phyloP scores from a whole-genome alignment of 192 early-diverging fungal species.

The Rhizoclosmatium globosum region DNA sequence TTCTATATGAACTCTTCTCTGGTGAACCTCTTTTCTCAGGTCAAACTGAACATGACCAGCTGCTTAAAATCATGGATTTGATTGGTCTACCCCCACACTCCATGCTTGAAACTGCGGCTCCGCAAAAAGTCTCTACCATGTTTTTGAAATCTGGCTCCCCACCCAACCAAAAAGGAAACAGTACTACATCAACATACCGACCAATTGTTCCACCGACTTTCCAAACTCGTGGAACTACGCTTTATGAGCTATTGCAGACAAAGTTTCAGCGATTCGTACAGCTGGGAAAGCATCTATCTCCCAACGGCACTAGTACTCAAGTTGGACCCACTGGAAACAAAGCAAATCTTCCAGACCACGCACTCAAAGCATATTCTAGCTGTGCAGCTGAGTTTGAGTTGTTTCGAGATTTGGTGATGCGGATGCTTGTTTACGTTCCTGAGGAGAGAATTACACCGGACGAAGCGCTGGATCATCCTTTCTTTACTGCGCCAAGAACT shows the following conservation, averaged over 20 bases:
- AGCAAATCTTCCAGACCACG: neutral
- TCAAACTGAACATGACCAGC: constrained; percentile 53
- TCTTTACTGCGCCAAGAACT: constrained; percentile 58
- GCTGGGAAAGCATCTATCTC: neutral
- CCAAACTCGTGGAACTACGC: neutral
- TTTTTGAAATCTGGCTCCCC: neutral
- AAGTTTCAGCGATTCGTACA: constrained; percentile 21
- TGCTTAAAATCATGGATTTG: constrained; percentile 41
- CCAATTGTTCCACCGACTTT: neutral
- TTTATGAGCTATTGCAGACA: neutral
- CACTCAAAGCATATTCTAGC: neutral
- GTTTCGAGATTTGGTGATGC: constrained; percentile 75
- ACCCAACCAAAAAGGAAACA: neutral
- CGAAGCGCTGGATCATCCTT: constrained; percentile 84
- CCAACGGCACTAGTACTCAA: neutral
- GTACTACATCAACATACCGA: neutral
- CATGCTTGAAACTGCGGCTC: constrained; percentile 3
- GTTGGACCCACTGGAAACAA: neutral
- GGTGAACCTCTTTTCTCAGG: constrained; percentile 56
- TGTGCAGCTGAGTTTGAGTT: constrained; percentile 7
- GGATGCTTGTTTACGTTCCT: constrained; percentile 84
- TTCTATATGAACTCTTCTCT: constrained; percentile 50
- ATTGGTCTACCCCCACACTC: constrained; percentile 29
- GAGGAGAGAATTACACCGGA: constrained; percentile 78
- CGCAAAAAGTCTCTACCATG: constrained; percentile 11